These are phyloP conservation scores for Monotropa hypopitys DNA, from an alignment of 179 eudicot species.

Conservation along the genomic window DNA sequence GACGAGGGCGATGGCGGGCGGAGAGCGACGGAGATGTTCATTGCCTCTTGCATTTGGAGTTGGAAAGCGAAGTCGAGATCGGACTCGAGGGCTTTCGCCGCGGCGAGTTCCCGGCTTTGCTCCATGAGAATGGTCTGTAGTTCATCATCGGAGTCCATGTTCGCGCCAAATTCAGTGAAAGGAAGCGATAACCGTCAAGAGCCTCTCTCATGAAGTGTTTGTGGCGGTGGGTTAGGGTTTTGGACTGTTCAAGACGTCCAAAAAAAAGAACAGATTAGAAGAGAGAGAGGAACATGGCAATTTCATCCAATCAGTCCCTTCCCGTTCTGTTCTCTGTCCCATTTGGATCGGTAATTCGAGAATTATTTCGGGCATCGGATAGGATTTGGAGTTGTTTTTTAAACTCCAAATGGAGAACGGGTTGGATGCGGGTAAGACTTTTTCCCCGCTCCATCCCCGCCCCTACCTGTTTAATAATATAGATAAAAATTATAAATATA, in stretches of 20 bases:
- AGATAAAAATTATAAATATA: no score
- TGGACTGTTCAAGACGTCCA: neutral
- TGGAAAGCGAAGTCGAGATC: conserved; percentile 44
- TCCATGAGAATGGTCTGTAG: conserved; percentile 13
- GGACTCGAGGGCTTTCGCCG: conserved; percentile 23
- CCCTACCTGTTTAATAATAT: no score
- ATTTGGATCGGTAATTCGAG: no score
- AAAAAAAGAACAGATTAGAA: no score
- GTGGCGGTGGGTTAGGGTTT: neutral
- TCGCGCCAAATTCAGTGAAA: neutral
- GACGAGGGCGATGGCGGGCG: conserved; percentile 9
- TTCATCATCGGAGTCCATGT: conserved; percentile 13
- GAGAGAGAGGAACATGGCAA: no score
- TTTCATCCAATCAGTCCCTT: no score
- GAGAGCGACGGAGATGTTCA: conserved; percentile 33
- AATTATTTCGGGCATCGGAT: no score
- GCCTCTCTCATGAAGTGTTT: neutral
- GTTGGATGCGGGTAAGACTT: no score
- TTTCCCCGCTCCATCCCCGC: no score
- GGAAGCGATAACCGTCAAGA: neutral
- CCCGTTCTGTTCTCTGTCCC: no score
- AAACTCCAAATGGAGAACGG: no score
- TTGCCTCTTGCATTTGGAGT: conserved; percentile 57
- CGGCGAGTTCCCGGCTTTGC: conserved; percentile 26
- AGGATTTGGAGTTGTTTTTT: no score